Evolutionary conservation across 768 basidiomycete genomes (phyloP).

Genomic region (Imleria badia): DNA sequence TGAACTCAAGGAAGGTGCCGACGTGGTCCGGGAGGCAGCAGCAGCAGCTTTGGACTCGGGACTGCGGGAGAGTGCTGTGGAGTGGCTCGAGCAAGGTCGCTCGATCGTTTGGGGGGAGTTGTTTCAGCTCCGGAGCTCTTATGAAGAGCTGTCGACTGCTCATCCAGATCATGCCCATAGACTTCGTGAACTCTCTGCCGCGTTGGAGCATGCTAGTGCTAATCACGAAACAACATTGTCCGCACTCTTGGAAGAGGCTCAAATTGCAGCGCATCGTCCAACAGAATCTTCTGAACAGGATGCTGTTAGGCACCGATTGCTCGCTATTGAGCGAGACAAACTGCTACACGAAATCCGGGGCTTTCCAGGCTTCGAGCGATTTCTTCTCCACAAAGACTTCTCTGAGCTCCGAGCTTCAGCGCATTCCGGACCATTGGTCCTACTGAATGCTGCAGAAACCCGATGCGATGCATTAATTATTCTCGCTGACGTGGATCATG

Average conservation of each 20-base stretch:
- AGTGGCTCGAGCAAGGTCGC: conserved; percentile 19
- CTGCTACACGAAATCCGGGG: neutral
- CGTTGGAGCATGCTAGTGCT: neutral
- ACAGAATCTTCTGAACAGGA: neutral
- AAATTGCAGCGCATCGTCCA: too few species aligned
- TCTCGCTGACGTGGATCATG: neutral
- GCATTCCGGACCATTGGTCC: neutral
- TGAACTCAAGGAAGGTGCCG: neutral
- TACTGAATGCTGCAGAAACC: neutral
- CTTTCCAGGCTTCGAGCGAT: neutral
- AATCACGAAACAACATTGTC: neutral
- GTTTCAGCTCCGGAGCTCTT: conserved; percentile 6
- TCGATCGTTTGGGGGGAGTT: conserved; percentile 6
- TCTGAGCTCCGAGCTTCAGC: neutral
- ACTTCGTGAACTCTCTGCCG: neutral
- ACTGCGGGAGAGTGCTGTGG: neutral
- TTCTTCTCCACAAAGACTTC: neutral
- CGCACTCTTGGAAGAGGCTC: neutral
- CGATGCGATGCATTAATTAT: neutral
- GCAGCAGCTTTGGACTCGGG: neutral
- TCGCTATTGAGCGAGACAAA: neutral
- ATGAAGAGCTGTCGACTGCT: neutral
- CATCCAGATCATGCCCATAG: conserved; percentile 1
- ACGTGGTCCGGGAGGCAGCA: conserved; percentile 1
- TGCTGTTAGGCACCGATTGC: neutral